Percentiles rank a stretch among this genome's conserved stretches.
Evolutionary conservation across 1,284 basidiomycete species (phyloP).

Genomic region (Austroboletus novae-zelandiae): DNA sequence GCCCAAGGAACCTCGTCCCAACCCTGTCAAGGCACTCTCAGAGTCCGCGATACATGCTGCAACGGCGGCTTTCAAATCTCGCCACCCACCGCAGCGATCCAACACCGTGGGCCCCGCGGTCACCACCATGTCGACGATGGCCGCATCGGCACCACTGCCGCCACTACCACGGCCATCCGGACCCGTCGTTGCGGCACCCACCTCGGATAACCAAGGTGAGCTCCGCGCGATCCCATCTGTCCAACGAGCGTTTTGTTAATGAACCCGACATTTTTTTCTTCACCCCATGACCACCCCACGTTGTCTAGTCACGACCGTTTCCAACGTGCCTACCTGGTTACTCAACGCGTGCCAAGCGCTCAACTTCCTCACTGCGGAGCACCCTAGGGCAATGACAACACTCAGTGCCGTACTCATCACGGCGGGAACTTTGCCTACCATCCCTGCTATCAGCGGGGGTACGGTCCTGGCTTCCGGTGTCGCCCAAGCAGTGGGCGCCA

Average conservation of each 20-base stretch:
- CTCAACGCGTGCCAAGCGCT: conserved; percentile 71
- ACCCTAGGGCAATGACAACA: conserved; percentile 72
- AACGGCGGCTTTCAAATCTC: conserved; percentile 26
- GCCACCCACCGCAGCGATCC: conserved; percentile 28
- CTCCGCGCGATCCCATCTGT: not conserved
- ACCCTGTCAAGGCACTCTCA: conserved; percentile 32
- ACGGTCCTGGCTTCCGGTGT: conserved; percentile 67
- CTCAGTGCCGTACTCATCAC: conserved; percentile 74
- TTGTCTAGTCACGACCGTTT: conserved; percentile 43
- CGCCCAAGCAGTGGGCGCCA: conserved; percentile 70
- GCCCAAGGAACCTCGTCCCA: conserved; percentile 33
- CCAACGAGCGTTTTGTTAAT: conserved; percentile 2
- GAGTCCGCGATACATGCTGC: conserved; percentile 30
- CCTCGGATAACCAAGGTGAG: conserved; percentile 20
- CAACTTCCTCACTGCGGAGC: conserved; percentile 68
- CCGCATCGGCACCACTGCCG: conserved; percentile 10
- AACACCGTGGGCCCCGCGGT: conserved; percentile 29
- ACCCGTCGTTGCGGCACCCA: conserved; percentile 14
- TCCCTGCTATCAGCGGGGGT: conserved; percentile 67
- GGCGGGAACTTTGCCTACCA: conserved; percentile 65
- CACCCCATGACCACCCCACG: conserved; percentile 22
- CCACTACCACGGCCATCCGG: conserved; percentile 12
- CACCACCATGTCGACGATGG: conserved; percentile 8
- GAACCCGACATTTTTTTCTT: not conserved
- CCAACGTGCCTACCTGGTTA: conserved; percentile 69